These are phyloP conservation scores for Tuber melanosporum DNA, from an alignment of 495 filamentous ascomycete species.

Conservation along the genomic window DNA sequence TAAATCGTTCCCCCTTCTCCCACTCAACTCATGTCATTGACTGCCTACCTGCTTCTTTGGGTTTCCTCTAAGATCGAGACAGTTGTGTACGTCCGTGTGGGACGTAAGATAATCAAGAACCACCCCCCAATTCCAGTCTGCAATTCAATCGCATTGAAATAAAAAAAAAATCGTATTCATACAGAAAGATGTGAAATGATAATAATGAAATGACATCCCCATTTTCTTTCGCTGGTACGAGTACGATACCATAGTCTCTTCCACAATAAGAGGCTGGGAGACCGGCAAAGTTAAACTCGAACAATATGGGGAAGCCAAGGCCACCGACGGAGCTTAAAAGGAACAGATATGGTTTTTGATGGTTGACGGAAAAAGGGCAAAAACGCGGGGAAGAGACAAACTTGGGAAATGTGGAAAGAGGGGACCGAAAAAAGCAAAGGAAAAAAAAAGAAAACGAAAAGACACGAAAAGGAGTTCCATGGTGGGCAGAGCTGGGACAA, in stretches of 20 bases:
- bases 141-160: neutral
- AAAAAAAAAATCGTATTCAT: neutral
- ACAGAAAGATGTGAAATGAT: neutral
- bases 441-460: neutral
- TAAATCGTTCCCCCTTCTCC: neutral
- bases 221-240: neutral
- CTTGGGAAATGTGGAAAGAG: slow-evolving; percentile 2
- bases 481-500: slow-evolving; percentile 6
- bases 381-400: neutral
- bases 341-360: neutral
- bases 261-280: neutral
- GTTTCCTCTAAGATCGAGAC: neutral
- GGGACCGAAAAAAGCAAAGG: neutral
- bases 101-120: neutral
- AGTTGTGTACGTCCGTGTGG: neutral
- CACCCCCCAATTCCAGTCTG: neutral
- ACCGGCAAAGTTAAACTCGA: neutral
- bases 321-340: neutral
- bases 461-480: neutral
- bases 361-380: neutral
- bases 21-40: neutral
- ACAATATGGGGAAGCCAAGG: neutral
- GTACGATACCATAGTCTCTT: neutral
- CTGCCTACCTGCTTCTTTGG: neutral
- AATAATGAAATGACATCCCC: neutral